phyloP scores from a whole-genome alignment of 192 early-diverging fungal species.

The Backusella macrospora region DNA sequence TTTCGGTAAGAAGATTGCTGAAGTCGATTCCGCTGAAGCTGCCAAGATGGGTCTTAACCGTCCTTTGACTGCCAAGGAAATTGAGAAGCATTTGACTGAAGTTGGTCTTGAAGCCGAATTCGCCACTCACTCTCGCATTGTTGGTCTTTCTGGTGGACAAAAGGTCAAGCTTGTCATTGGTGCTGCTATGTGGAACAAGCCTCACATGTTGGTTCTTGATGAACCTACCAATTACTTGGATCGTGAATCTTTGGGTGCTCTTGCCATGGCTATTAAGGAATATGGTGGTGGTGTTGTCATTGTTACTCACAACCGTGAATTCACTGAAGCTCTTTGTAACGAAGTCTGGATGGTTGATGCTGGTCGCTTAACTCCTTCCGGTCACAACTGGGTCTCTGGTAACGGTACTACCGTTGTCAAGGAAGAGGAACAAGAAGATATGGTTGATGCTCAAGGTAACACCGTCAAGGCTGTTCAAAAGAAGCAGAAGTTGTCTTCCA shows the following conservation, averaged over 20 bases:
- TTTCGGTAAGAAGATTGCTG: conserved; percentile 75
- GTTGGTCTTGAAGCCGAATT: conserved; percentile 79
- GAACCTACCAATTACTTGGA: conserved; percentile 81
- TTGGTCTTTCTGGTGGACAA: conserved; percentile 76
- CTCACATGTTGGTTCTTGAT: conserved; percentile 90
- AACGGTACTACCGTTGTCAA: conserved; percentile 50
- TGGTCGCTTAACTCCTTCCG: conserved; percentile 53
- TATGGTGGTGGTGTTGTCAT: conserved; percentile 84
- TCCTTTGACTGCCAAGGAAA: conserved; percentile 70
- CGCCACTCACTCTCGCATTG: conserved; percentile 69
- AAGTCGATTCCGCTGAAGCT: conserved; percentile 77
- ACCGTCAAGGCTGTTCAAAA: conserved; percentile 71
- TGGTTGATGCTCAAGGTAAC: conserved; percentile 77
- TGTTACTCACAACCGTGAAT: conserved; percentile 84
- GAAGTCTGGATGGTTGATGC: conserved; percentile 78
- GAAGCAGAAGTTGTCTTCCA: conserved; percentile 58
- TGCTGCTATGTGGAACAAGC: conserved; percentile 85
- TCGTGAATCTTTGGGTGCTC: conserved; percentile 63
- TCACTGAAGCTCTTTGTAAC: conserved; percentile 69
- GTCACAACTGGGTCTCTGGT: conserved; percentile 57
- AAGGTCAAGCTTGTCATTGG: conserved; percentile 88
- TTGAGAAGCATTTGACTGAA: conserved; percentile 74
- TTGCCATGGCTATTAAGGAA: conserved; percentile 74
- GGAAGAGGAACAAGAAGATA: conserved; percentile 51
- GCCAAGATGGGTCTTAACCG: conserved; percentile 74